These are phyloP conservation scores for Plasmodium falciparum DNA, from an alignment of 169 alveolate genomes.

Conservation along the genomic window DNA sequence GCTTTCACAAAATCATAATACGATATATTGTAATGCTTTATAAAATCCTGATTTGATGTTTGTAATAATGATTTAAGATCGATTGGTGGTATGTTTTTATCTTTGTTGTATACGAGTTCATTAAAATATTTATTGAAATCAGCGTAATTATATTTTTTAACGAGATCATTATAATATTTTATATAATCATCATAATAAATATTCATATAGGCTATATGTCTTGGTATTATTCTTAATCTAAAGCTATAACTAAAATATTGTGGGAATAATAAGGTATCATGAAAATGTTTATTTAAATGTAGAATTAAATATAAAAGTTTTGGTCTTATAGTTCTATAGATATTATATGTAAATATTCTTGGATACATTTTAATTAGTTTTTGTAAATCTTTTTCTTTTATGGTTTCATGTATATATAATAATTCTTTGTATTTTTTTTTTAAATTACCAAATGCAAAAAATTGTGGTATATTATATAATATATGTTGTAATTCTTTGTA, in stretches of 20 bases:
- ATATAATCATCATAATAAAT: conserved; percentile 78
- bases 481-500: conserved; percentile 52
- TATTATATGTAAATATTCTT: conserved; percentile 78
- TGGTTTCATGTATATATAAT: conserved; percentile 49
- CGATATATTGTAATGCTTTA: conserved; percentile 56
- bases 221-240: conserved; percentile 84
- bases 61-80: conserved; percentile 47
- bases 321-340: conserved; percentile 82
- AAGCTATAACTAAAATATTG: conserved; percentile 81
- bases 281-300: conserved; percentile 75
- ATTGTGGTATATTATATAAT: conserved; percentile 63
- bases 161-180: conserved; percentile 52
- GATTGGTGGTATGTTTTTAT: conserved; percentile 47
- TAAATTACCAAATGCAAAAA: conserved; percentile 74
- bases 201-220: conserved; percentile 85
- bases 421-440: conserved; percentile 71
- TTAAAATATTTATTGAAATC: conserved; percentile 69
- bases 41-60: conserved; percentile 62
- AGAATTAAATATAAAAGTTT: conserved; percentile 80
- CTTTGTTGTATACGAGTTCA: conserved; percentile 39
- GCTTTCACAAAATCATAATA: conserved; percentile 52
- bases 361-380: conserved; percentile 78
- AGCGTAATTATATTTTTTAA: conserved; percentile 55
- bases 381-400: conserved; percentile 77
- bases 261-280: conserved; percentile 80